phyloP scores from a whole-genome alignment of 805 yeast genomes.

The Blastobotrys muscicola region DNA sequence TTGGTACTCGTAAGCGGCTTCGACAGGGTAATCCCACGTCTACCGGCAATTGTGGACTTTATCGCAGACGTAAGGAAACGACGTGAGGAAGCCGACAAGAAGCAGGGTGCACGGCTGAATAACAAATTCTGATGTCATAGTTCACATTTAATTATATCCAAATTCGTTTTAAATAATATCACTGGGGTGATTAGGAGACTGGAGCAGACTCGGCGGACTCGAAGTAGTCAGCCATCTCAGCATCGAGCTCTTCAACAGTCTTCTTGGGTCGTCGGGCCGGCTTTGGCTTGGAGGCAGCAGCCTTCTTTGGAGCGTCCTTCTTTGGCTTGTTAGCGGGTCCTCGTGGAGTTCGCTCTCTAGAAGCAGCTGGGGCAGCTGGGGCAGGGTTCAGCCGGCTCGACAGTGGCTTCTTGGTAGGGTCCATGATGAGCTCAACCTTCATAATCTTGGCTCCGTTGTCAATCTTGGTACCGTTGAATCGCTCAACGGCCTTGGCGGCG shows the following conservation, averaged over 20 bases:
- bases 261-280: slow-evolving; percentile 42
- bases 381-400: slow-evolving; percentile 60
- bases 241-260: slow-evolving; percentile 89
- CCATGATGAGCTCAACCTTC: slow-evolving; percentile 73
- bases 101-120: too few species aligned
- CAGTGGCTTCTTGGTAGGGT: slow-evolving; percentile 62
- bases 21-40: too few species aligned
- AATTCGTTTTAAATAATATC: too few species aligned
- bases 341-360: slow-evolving; percentile 9
- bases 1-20: too few species aligned
- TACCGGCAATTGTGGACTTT: too few species aligned
- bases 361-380: slow-evolving; percentile 4
- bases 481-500: slow-evolving; percentile 72
- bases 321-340: slow-evolving; percentile 15
- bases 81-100: too few species aligned
- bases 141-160: too few species aligned
- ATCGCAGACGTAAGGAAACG: too few species aligned
- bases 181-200: slow-evolving; percentile 4
- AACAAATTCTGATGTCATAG: too few species aligned
- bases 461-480: slow-evolving; percentile 87
- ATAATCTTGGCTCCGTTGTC: slow-evolving; percentile 76
- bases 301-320: slow-evolving; percentile 13
- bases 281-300: slow-evolving; percentile 19
- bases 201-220: slow-evolving; percentile 17
- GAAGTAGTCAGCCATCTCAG: slow-evolving; percentile 93